These are phyloP conservation scores for Arthromyces matolae DNA, from an alignment of 768 basidiomycete genomes.

Conservation along the genomic window DNA sequence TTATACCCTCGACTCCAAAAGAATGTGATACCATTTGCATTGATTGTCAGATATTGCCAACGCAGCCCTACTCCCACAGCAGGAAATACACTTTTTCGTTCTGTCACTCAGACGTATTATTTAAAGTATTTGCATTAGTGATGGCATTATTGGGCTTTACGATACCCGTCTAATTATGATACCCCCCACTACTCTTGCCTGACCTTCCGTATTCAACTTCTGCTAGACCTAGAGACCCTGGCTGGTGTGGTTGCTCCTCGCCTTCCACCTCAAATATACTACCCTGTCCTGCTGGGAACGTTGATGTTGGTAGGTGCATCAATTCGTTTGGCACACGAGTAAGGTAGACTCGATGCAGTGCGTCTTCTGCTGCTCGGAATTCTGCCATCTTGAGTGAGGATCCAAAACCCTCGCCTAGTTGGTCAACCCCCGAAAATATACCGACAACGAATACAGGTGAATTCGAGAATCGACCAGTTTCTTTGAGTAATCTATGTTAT, in stretches of 20 bases:
- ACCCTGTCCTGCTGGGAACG: constrained; percentile 57
- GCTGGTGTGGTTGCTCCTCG: constrained; percentile 43
- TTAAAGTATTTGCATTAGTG: constrained; percentile 1
- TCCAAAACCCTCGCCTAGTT: constrained; percentile 94
- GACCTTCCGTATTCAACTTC: constrained; percentile 72
- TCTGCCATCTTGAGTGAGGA: constrained; percentile 93
- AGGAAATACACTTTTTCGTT: too few species aligned
- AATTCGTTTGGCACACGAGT: constrained; percentile 69
- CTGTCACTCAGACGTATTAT: too few species aligned
- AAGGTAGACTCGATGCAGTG: constrained; percentile 78
- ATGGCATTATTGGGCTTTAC: constrained; percentile 1
- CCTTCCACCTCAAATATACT: constrained; percentile 46
- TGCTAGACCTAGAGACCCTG: constrained; percentile 53
- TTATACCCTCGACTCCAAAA: too few species aligned
- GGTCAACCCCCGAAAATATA: constrained; percentile 76
- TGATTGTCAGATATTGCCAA: too few species aligned
- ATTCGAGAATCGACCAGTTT: constrained; percentile 88
- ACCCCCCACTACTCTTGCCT: constrained; percentile 41
- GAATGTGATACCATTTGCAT: too few species aligned
- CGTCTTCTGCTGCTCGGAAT: constrained; percentile 86
- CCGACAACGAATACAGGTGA: constrained; percentile 96
- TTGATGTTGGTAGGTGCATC: constrained; percentile 67
- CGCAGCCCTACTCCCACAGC: too few species aligned
- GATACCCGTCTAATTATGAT: constrained; percentile 5
- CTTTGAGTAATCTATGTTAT: constrained; percentile 71